phyloP scores from a whole-genome alignment of 345 rosid species.

The Bruguiera parviflora region DNA sequence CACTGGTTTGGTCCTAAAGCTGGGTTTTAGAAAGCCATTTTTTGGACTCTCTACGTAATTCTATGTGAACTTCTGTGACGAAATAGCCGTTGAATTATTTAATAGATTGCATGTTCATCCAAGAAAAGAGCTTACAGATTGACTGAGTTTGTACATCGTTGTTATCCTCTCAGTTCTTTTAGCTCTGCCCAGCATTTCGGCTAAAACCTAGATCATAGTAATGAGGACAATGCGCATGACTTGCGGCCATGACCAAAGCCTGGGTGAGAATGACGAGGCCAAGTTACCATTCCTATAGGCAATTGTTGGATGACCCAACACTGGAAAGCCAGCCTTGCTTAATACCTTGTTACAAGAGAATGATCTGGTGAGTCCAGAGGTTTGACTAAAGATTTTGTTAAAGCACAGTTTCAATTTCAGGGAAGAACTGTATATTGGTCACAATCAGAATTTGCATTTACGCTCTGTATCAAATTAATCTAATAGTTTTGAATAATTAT shows the following conservation, averaged over 20 bases:
- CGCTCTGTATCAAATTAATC: too few relatives aligned
- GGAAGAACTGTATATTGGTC: conserved; percentile 88
- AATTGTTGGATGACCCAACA: conserved; percentile 92
- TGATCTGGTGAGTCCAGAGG: conserved; percentile 92
- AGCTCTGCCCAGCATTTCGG: conserved; percentile 17
- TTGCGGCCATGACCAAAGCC: conserved; percentile 24
- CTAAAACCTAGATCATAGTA: conserved; percentile 28
- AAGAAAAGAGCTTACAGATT: not conserved
- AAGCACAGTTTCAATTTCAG: conserved; percentile 70
- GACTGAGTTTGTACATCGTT: not conserved
- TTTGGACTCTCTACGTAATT: too few relatives aligned
- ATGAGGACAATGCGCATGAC: conserved; percentile 24
- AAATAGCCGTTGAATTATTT: too few relatives aligned
- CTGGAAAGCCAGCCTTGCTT: conserved; percentile 87
- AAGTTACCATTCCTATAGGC: conserved; percentile 87
- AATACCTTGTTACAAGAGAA: conserved; percentile 85
- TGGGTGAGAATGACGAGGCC: conserved; percentile 54
- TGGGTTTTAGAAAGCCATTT: not conserved
- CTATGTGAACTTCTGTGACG: too few relatives aligned
- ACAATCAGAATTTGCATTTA: not conserved
- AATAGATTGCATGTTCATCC: not conserved
- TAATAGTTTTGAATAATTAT: too few relatives aligned
- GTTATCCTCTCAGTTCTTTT: not conserved
- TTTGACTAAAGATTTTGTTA: conserved; percentile 86
- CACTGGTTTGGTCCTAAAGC: too few relatives aligned